Conservation (phyloP, 257 asterid species). For the Gynochthodes officinalis region DNA sequence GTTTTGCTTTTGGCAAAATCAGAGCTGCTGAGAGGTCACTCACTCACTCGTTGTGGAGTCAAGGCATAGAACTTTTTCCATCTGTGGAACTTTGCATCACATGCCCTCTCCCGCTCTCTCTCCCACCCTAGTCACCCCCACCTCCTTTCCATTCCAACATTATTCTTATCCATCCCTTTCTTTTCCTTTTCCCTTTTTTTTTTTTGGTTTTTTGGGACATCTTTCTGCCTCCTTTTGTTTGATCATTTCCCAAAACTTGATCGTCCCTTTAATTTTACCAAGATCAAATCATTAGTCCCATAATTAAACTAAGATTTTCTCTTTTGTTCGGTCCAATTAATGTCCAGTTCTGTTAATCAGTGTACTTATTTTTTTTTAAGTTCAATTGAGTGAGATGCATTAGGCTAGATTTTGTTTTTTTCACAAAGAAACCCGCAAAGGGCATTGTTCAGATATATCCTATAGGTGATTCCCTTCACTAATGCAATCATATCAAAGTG, state of each 20-base stretch:
- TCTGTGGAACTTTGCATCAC: constrained; percentile 48
- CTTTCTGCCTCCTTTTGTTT: constrained; percentile 23
- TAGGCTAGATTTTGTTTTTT: constrained; percentile 21
- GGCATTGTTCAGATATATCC: background rate
- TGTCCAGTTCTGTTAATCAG: constrained; percentile 35
- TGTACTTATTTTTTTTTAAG: constrained; percentile 31
- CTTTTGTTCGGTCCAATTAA: constrained; percentile 17
- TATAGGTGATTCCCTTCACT: constrained; percentile 3
- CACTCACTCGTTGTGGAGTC: constrained; percentile 19
- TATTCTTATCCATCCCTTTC: constrained; percentile 45
- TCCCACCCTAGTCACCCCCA: no score
- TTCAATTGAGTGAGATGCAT: constrained; percentile 15
- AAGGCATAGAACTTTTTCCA: constrained; percentile 16
- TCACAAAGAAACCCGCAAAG: background rate
- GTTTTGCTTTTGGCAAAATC: constrained; percentile 9
- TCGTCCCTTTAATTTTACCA: constrained; percentile 14
- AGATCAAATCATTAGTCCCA: constrained; percentile 32
- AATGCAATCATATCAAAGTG: constrained; percentile 32
- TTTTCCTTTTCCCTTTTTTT: background rate
- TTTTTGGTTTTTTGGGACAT: background rate
- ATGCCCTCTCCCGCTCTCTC: constrained; percentile 26
- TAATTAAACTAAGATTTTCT: constrained; percentile 31
- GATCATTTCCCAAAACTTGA: constrained; percentile 36
- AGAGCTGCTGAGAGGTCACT: background rate
- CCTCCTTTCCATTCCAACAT: constrained; percentile 34